Conservation (phyloP, 371 early-diverging fungal species). For the Saksenaea vasiformis region DNA sequence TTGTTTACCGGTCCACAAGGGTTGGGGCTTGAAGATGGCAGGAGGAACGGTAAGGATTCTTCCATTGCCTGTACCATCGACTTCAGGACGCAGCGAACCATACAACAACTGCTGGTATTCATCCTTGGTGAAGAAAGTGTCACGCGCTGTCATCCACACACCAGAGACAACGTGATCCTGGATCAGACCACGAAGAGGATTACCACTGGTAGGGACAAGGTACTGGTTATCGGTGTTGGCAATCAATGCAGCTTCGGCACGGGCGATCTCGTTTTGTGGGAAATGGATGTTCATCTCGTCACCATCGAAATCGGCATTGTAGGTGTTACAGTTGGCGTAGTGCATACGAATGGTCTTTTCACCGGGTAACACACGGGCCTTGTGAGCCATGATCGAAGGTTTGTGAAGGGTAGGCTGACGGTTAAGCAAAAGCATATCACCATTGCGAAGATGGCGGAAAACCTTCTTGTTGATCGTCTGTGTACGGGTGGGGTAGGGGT, state of each 20-base stretch:
- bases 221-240: slow-evolving; percentile 98
- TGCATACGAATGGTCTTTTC: slow-evolving; percentile 99
- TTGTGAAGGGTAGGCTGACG: slow-evolving; percentile 99
- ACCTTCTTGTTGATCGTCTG: slow-evolving; percentile 93
- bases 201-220: slow-evolving; percentile 97
- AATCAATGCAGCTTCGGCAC: slow-evolving; percentile 95
- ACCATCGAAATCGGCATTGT: slow-evolving; percentile 99
- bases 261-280: slow-evolving; percentile 96
- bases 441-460: slow-evolving; percentile 94
- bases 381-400: slow-evolving; percentile 99
- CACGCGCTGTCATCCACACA: slow-evolving; percentile 90
- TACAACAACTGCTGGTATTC: slow-evolving; percentile 96
- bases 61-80: slow-evolving; percentile 70
- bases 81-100: slow-evolving; percentile 79
- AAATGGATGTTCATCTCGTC: slow-evolving; percentile 99
- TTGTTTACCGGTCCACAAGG: slow-evolving; percentile 99
- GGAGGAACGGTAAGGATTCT: slow-evolving; percentile 83
- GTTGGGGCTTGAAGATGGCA: slow-evolving; percentile 84
- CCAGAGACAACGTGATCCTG: slow-evolving; percentile 99
- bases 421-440: slow-evolving; percentile 98
- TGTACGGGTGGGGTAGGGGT: slow-evolving; percentile 62
- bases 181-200: slow-evolving; percentile 98
- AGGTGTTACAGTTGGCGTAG: slow-evolving; percentile 97
- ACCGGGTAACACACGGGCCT: slow-evolving; percentile 94
- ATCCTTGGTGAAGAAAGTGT: slow-evolving; percentile 88